Base-by-base conservation (phyloP, 345 rosid genomes). In the Citrus trifoliata region DNA sequence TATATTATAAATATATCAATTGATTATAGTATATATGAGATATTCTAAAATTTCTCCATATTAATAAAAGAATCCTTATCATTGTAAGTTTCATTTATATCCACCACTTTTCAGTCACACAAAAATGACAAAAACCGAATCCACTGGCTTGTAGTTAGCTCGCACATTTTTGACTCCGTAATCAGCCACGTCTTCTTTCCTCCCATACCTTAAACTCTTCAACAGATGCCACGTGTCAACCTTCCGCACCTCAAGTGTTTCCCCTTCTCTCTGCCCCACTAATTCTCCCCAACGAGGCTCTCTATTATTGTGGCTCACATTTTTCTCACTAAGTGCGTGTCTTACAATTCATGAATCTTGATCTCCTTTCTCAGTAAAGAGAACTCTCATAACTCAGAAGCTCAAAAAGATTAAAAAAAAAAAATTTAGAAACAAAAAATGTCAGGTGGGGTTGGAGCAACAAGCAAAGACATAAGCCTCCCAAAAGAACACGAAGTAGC, bases 361-460 rank as follows among this genome's bases (percentile, higher is more conserved):
- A 27, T 48, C 59, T n/a, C 14, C 56, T 35, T 67, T 7, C 48
- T 35, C 48, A 32, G 13, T 3, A 33, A 65, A 33, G 10, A 66
- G 51, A 46, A 13, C 18, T 18, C 51, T 13, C 18, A 12, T 3
- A 46, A 46, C 51, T 46, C 18, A 3, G 51, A 46, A 13, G 51
- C 51, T 46, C 51, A 46, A 2, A 40, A 40, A 10, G 13, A 10
- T 40, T 2, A 10, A 40, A 40, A 9, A 42, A 21, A 4, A 40
- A 40, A 10, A 40, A 40, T 4, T 9, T 40, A 10, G 46, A 40
- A 40, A 40, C 42, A 40, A 40, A 40, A 76, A 30, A 93, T 95
- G 98, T 93, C 98, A 64, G 97, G 95, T 62, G 97, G 95, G 21
- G 91, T 91, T 40, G 97, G 94, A 68, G 88, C 94, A 68, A 81